These are phyloP conservation scores for Lepidium africanum DNA, from an alignment of 345 rosid species.

Conservation along the genomic window DNA sequence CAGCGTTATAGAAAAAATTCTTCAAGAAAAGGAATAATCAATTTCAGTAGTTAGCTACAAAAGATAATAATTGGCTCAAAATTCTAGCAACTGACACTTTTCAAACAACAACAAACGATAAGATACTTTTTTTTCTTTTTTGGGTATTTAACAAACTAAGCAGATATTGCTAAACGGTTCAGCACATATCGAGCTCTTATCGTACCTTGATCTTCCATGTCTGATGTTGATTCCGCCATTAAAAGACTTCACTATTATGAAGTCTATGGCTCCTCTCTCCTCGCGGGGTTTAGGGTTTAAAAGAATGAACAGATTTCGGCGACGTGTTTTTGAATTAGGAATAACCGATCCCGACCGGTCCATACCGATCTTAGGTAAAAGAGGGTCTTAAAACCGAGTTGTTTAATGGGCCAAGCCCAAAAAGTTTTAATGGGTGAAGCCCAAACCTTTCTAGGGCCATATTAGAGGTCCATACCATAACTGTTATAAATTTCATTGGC, in stretches of 20 bases:
- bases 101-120: not conserved
- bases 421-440: not conserved
- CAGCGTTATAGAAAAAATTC: not conserved
- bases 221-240: not conserved
- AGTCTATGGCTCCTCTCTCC: not conserved
- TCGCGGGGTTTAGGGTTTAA: slow-evolving; percentile 15
- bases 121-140: not conserved
- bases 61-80: not conserved
- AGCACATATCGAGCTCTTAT: not conserved
- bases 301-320: not conserved
- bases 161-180: not conserved
- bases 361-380: not conserved
- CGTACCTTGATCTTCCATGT: slow-evolving; percentile 9
- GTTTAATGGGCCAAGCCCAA: not conserved
- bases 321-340: not conserved
- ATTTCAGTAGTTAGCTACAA: not conserved
- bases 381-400: not conserved
- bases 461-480: too few relatives aligned
- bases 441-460: not conserved
- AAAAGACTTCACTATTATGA: not conserved
- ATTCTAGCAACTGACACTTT: not conserved
- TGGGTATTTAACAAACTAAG: not conserved
- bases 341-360: not conserved
- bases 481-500: too few relatives aligned
- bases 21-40: not conserved